Evolutionary conservation across 768 basidiomycete genomes (phyloP), one percentile per base, ranked within the genome.

Genomic region (Coprinopsis strossmayeri): DNA sequence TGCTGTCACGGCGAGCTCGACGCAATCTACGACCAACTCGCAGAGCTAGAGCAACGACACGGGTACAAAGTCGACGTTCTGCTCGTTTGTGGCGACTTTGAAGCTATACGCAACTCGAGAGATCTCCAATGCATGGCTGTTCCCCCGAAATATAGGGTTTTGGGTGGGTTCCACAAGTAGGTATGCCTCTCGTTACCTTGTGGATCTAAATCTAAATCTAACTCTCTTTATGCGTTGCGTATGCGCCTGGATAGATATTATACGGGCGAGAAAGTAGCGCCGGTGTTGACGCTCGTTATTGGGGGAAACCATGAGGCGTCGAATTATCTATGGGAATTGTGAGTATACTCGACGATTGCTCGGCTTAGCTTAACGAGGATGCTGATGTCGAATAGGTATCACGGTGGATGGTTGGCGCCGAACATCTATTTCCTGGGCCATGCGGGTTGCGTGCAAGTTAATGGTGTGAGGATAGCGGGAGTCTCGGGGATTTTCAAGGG

Each of bases 261-360:
- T 60, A 83, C 81, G 1, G 91, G 91, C 1, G 73, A 86, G 60
- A 82, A 73, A 59, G 67, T 55, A n/a, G 93, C 95, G 1, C 92
- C 94, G 0, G 64, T 95, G 3, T 66, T 95, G 62, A 99, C 96
- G 0, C 71, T 99, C 11, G 82, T 98, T 42, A 96, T 98, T 59
- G 96, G 96, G 13, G 96, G 96, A 7, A 98, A 98, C 61, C 96
- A 98, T 63, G 96, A 98, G 66, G 91, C 91, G 1, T 93, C 90
- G 18, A 96, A 93, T 57, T 96, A 97, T 61, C 74, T 98, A 69
- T 94, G 91, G 86, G 96, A 99, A 64, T 66, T 96, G 90, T 91
- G 59, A 65, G 87, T 69, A 1, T 25, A 13, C 18, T 5, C 5
- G 17, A 17, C 30, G 30, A 3, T 26, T 26, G 11, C 42, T 45